Base-by-base conservation (phyloP, 345 rosid genomes). In the Passiflora organensis region DNA sequence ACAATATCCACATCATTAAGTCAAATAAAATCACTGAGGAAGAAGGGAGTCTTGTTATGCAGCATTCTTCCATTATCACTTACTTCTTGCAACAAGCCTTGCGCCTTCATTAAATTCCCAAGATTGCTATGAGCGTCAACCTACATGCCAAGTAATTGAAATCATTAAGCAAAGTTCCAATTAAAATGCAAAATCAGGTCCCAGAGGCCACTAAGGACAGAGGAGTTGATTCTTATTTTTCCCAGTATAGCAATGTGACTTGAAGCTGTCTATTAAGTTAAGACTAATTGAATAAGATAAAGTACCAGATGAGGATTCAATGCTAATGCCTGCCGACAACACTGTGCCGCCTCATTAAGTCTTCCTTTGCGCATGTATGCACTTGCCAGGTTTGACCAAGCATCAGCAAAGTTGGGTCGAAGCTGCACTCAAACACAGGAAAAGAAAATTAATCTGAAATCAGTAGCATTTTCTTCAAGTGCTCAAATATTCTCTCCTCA, bases 321-420 rank as follows among this genome's bases (percentile, higher is more conserved):
- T 25, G 83, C 81, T 58, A 94, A 77, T 2, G 99, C 99, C 65
- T 89, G 99, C 34, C 91, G 90, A 69, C 96, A 94, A 69, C 99
- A 94, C 64, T 87, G 96, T 5, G 85, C 75, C 14, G 96, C 99
- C 83, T 94, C 99, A 22, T 23, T 87, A 51, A 84, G 83, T 70
- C 96, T 82, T 71, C 99, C 97, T 69, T 89, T 94, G 12, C 91
- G 78, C 91, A 94, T 85, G 79, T 94, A 94, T 17, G 97, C 95
- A 78, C 96, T 94, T 17, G 95, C 99, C 64, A 94, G 69, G 71
- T 94, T 94, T 6, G 97, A 89, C 99, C 99, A 94, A 25, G 96
- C 97, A 83, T 94, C 99, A 63, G 96, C 88, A 63, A 89, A 94
- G 58, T 72, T 94, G 43, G 99, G 99, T 19, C 88, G 87, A 49